Base-by-base conservation (phyloP, 2,329 filamentous ascomycete genomes). In the Pestalotiopsis sp. region DNA sequence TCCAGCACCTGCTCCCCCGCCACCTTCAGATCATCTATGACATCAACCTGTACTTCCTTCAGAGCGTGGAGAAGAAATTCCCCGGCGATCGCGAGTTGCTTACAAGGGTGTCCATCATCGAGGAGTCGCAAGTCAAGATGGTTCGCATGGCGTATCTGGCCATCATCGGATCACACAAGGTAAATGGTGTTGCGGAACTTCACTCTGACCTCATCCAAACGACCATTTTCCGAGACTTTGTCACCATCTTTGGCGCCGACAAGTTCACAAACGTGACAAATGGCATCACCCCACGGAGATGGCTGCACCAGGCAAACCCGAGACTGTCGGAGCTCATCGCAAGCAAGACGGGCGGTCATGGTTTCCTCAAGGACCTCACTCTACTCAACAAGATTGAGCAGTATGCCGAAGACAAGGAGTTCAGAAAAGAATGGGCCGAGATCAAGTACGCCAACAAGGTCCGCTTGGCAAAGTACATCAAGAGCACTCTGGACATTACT, bases 251-350 rank as follows among this genome's bases (percentile, higher is more conserved):
- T 76, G 96, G 96, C 2, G 92, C 92, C 0, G 96, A 99, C 86
- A 98, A 98, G 81, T 99, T 99, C 82, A 97, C 93, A 68, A 99
- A 99, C 76, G 95, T 99, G 72, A 99, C 96, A 72, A 99, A 99
- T 80, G 96, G 96, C 69, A 97, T 99, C 79, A 99, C 96, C 0
- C 96, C 96, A 12, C 89, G 96, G 76, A 89, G 96, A 78, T 99
- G 96, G 96, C 86, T 99, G 68, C 95, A 99, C 83, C 96, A 99
- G 81, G 96, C 96, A 70, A 99, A 99, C 80, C 96, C 95, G 12
- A 90, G 92, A 68, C 86, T 99, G 38, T 98, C 95, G 0, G 93
- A 95, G 78, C 85, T 99, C 71, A 98, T 99, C 79, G 92, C 94
- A 1, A 93, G 91, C 78, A 98, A 97, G 85, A 87, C 92, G 52